Base-by-base conservation (phyloP, 2,329 filamentous ascomycete genomes). In the Fusarium incarnatum region DNA sequence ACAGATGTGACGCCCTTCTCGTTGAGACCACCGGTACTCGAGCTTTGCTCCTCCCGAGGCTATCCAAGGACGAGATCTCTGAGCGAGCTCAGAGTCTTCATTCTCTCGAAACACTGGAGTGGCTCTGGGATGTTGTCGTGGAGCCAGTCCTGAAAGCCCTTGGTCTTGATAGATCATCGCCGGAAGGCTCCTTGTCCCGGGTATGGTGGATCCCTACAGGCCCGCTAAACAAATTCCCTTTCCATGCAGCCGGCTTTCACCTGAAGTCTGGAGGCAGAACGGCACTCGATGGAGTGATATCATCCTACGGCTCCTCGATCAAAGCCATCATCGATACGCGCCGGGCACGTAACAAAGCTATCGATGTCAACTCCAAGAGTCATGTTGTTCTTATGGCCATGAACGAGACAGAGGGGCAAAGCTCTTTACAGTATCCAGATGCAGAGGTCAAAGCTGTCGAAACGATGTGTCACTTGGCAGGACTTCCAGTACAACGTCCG, bases 101-200 rank as follows among this genome's bases (percentile, higher is more conserved):
- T 5, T 23, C 16, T 3, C 20, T 50, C 4, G 49, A 41, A 6
- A 53, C 49, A 2, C 25, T 22, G 5, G 20, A 41, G 8, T 42
- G 34, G 37, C 37, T 42, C 25, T 53, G 37, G 49, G 15, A 23
- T 12, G 9, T 11, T 6, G 12, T n/a, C 4, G n/a, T 28, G 4
- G 16, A 13, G 8, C 49, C 34, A 5, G 8, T 41, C 4, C 8
- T 52, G 5, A 20, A 28, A 15, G 8, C 32, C 2, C 18, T 52
- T 11, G n/a, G 13, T 0, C 6, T 53, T 6, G n/a, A 16, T 28
- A 13, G 13, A 6, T 15, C 25, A 1, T n/a, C n/a, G 4, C 8
- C 12, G 3, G 22, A 25, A 11, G 8, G 6, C 6, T 8, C 2
- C 15, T 30, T 16, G 3, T n/a, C 49, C 11, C 13, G 11, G 5